Evolutionary conservation across 1,139 yeast genomes (phyloP).

Genomic region (Lodderomyces parapsilosis): DNA sequence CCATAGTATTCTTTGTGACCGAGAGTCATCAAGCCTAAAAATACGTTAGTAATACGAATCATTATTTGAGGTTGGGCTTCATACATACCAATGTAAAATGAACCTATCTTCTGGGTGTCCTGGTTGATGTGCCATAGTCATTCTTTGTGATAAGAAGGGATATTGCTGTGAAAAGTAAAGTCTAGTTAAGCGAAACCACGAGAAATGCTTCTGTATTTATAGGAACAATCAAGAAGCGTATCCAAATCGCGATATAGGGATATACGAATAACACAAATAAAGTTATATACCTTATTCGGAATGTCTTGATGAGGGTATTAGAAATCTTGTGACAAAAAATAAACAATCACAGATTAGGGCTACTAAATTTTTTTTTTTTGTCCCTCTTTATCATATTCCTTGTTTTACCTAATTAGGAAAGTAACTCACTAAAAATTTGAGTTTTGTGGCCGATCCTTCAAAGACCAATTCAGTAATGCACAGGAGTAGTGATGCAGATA

Average conservation of each 20-base stretch:
- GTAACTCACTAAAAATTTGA: not conserved
- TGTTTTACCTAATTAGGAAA: constrained; percentile 1
- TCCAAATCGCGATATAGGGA: not conserved
- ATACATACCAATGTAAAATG: constrained; percentile 31
- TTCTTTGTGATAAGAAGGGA: not conserved
- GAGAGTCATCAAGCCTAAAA: constrained; percentile 48
- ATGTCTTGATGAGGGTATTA: not conserved
- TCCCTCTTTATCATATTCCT: not conserved
- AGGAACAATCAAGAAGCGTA: not conserved
- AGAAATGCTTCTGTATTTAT: not conserved
- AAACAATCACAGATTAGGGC: not conserved
- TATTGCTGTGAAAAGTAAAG: not conserved
- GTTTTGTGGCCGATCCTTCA: not conserved
- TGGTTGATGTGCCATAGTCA: constrained; percentile 7
- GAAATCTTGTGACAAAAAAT: not conserved
- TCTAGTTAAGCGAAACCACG: not conserved
- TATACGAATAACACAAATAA: not conserved
- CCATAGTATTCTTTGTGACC: constrained; percentile 57
- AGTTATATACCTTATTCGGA: not conserved
- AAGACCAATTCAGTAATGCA: not conserved
- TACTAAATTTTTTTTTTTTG: not conserved
- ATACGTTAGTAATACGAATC: constrained; percentile 5
- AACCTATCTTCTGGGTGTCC: constrained; percentile 21
- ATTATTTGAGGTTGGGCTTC: not conserved
- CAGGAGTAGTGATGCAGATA: not conserved